Percentiles rank a stretch among this genome's conserved stretches.
Evolutionary conservation across 1,284 basidiomycete genomes (phyloP).

Genomic region (Cryptococcus sp.): DNA sequence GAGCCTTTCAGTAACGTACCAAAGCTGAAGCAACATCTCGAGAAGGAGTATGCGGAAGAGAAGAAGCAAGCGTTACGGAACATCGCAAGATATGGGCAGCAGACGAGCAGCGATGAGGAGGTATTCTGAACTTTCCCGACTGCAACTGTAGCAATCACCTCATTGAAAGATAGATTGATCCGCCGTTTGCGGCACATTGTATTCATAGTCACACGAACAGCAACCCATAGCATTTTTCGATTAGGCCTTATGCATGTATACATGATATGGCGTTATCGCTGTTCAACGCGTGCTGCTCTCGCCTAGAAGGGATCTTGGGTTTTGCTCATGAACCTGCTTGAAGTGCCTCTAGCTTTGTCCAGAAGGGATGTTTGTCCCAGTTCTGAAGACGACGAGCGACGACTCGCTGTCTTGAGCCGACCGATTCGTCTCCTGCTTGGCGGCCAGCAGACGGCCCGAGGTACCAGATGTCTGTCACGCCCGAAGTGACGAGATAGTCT

Average conservation of each 20-base stretch:
- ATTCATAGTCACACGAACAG: too few relatives aligned
- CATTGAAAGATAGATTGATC: too few relatives aligned
- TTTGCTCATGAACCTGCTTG: not conserved
- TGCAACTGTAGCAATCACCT: too few relatives aligned
- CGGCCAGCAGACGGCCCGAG: slow-evolving; percentile 40
- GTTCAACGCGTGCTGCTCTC: too few relatives aligned
- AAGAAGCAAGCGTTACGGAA: slow-evolving; percentile 50
- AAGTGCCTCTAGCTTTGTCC: slow-evolving; percentile 18
- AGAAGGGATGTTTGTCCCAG: slow-evolving; percentile 36
- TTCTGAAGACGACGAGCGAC: slow-evolving; percentile 22
- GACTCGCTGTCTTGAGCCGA: slow-evolving; percentile 44
- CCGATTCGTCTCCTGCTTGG: slow-evolving; percentile 54
- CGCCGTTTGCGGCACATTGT: too few relatives aligned
- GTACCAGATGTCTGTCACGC: slow-evolving; percentile 72
- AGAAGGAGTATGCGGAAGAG: slow-evolving; percentile 42
- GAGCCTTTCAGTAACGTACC: slow-evolving; percentile 71
- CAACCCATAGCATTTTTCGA: too few relatives aligned
- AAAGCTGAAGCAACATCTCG: slow-evolving; percentile 62
- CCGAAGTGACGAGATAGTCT: slow-evolving; percentile 66
- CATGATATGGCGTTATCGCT: too few relatives aligned
- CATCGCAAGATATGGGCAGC: slow-evolving; percentile 24
- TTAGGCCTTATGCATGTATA: too few relatives aligned
- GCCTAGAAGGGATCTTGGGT: too few relatives aligned
- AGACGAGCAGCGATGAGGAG: slow-evolving; percentile 26
- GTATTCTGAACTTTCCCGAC: slow-evolving; percentile 10